Evolutionary conservation across 2,329 filamentous ascomycete species (phyloP).

Genomic region (Calonectria ilicicola): DNA sequence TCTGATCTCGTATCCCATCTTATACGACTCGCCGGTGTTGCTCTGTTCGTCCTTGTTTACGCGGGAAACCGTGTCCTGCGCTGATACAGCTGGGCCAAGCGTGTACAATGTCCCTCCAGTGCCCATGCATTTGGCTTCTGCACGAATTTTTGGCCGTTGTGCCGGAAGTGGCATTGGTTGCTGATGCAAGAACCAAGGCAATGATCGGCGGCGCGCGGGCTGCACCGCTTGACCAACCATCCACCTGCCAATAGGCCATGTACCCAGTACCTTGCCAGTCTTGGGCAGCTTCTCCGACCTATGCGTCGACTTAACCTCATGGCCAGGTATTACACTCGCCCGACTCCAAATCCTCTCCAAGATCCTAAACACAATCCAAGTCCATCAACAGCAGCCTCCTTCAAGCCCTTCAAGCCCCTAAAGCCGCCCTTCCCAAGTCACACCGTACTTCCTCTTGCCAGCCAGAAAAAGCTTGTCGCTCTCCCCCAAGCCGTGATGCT

Average conservation of each 20-base stretch:
- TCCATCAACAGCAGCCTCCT: neutral
- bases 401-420: too few relatives aligned
- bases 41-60: neutral
- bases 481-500: neutral
- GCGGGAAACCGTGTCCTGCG: neutral
- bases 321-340: neutral
- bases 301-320: neutral
- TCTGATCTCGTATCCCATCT: neutral
- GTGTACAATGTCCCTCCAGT: slow-evolving; percentile 11
- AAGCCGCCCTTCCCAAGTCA: neutral
- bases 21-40: neutral
- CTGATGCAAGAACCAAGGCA: slow-evolving; percentile 23
- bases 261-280: neutral
- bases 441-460: neutral
- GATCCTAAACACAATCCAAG: neutral
- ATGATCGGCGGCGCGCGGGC: slow-evolving; percentile 20
- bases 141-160: slow-evolving; percentile 15
- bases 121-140: slow-evolving; percentile 20
- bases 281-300: neutral
- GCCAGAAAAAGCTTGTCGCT: neutral
- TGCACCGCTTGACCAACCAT: slow-evolving; percentile 18
- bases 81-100: slow-evolving; percentile 6
- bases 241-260: neutral
- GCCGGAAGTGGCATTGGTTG: slow-evolving; percentile 17
- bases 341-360: neutral